Evolutionary conservation across 2,329 filamentous ascomycete species (phyloP), one percentile per base, ranked within the genome.

Genomic region (Alternaria incomplexa): DNA sequence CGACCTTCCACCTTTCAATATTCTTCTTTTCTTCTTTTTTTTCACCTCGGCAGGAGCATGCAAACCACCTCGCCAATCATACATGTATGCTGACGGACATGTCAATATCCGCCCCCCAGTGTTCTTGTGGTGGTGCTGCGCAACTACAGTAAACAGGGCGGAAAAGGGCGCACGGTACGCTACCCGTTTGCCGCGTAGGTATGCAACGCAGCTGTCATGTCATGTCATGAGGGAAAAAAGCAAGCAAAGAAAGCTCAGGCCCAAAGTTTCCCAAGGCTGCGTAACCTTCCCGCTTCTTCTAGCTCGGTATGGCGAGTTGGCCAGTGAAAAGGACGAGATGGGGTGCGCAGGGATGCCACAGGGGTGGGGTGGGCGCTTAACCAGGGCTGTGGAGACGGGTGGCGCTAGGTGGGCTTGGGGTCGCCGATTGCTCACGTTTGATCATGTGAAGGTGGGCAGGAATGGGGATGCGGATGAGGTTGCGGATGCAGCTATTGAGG

Each of bases 211-310:
- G 43, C 43, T 40, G n/a, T 17, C 36, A 40, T 40, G 36, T 17
- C 36, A 40, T 40, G 36, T 40, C 36, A 40, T 40, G 36, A 40
- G 36, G 36, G 36, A 40, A 40, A 40, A 40, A 17, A 52, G 12
- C 10, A 52, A 23, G 20, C 44, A 52, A 52, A 25, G 20, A 52
- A 52, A 52, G 48, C 48, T 36, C 17, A 52, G 48, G 48, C 48
- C 48, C 48, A 52, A 52, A 6, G 23, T 20, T 56, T 57, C 65
- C 66, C 69, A 70, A 69, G 61, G 56, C 56, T 66, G 61, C 58
- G 70, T 71, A 70, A 69, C 68, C 71, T 70, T 71, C 69, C 73
- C 73, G 68, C 67, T 56, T 30, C 51, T 51, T 40, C 50, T 58
- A 52, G 48, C 45, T 44, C 13, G 22, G 28, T 26, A 20, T 50